Evolutionary conservation across 2,329 filamentous ascomycete genomes (phyloP), one percentile per base, ranked within the genome.

Genomic region (Exophiala oligosperma): DNA sequence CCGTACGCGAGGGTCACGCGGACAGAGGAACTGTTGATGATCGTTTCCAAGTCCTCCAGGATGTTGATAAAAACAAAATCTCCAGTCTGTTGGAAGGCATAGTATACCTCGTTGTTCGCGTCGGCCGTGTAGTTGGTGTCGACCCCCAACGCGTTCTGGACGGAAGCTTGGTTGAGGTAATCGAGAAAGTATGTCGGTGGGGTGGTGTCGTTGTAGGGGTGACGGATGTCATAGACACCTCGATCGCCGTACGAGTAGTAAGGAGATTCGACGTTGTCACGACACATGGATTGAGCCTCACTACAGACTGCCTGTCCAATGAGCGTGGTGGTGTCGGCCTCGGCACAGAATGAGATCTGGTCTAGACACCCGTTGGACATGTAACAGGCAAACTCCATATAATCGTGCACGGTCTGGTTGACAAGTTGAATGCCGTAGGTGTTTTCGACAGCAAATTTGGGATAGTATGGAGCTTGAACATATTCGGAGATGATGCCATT

Each of bases 1-100:
- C 84, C 84, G 69, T 93, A 90, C 55, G 92, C 81, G 59, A 94
- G 74, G 4, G 87, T 87, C 14, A 94, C 82, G 9, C 84, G 85
- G 17, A 91, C 81, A 12, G 85, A 86, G 2, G 76, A 75, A 1
- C 76, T 78, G 21, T 82, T 77, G 53, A 90, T 76, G 23, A 90
- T 80, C 12, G 78, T 74, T 52, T 86, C 84, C 12, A 90, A 76
- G 55, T 84, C 77, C 60, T 79, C 72, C 37, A 87, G 75, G 66
- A 86, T 81, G 63, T 83, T 83, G 14, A 82, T 81, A 66, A 85
- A 87, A 52, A 86, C 81, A 62, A 84, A 85, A 70, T 90, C 87
- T 44, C 81, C 81, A 2, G 78, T 79, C 59, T 75, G 72, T 53
- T 81, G 77, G 73, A 83, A 81, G 40, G 75, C 76, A 62, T 70